These are phyloP conservation scores for Candida adriatica DNA, from an alignment of 805 yeast species.

Conservation along the genomic window DNA sequence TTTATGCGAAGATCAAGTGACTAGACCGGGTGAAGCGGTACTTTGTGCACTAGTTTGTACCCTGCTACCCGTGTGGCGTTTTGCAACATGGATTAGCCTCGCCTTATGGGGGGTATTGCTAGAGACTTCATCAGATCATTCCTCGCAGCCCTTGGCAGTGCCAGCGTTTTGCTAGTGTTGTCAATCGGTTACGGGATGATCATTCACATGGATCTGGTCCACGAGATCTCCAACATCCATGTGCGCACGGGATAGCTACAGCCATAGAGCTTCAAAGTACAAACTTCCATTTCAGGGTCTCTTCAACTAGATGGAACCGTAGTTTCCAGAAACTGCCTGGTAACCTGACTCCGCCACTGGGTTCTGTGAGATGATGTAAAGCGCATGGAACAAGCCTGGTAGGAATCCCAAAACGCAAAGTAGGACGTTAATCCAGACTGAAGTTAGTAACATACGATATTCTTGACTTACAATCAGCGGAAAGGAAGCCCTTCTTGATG, in stretches of 20 bases:
- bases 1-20: slow-evolving; percentile 24
- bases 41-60: too few species aligned
- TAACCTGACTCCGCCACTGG: slow-evolving; percentile 33
- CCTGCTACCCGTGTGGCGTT: slow-evolving; percentile 11
- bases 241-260: too few species aligned
- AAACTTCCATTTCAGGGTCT: not conserved
- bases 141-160: too few species aligned
- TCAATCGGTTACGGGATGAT: too few species aligned
- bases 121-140: too few species aligned
- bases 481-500: slow-evolving; percentile 53
- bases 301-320: slow-evolving; percentile 19
- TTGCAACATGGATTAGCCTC: slow-evolving; percentile 4
- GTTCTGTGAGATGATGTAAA: slow-evolving; percentile 54
- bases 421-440: slow-evolving; percentile 49
- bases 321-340: slow-evolving; percentile 13
- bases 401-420: slow-evolving; percentile 57
- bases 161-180: too few species aligned
- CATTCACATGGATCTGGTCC: too few species aligned
- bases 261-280: too few species aligned
- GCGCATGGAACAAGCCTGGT: slow-evolving; percentile 65
- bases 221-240: too few species aligned
- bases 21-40: slow-evolving; percentile 4
- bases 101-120: too few species aligned
- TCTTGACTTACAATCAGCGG: slow-evolving; percentile 41
- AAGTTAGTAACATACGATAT: slow-evolving; percentile 2